Evolutionary conservation across 2,329 filamentous ascomycete genomes (phyloP).

Genomic region (Tolypocladium album): DNA sequence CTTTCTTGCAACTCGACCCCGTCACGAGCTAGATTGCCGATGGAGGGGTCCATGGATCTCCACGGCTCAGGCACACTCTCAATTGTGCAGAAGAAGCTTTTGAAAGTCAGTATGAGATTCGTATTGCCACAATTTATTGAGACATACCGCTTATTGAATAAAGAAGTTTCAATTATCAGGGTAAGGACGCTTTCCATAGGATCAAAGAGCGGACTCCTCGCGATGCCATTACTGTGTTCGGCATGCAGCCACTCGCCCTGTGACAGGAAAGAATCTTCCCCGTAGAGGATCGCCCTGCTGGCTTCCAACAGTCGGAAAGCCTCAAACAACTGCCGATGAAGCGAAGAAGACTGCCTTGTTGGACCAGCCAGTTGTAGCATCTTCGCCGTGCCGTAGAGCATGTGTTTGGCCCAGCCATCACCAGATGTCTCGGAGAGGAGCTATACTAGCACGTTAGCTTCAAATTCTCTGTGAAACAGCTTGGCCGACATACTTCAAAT

Average conservation of each 20-base stretch:
- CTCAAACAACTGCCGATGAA: constrained; percentile 7
- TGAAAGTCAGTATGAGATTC: too few relatives aligned
- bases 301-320: constrained; percentile 12
- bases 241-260: constrained; percentile 1
- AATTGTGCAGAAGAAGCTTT: constrained; percentile 10
- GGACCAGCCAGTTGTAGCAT: constrained; percentile 8
- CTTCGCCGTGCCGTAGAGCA: constrained; percentile 13
- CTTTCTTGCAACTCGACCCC: constrained; percentile 4
- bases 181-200: not conserved
- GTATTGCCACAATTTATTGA: too few relatives aligned
- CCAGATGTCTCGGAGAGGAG: constrained; percentile 13
- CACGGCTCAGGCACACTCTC: constrained; percentile 2
- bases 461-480: not conserved
- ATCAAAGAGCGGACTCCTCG: not conserved
- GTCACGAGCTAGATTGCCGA: constrained; percentile 2
- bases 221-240: not conserved
- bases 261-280: constrained; percentile 10
- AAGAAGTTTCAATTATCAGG: constrained; percentile 7
- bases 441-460: constrained; percentile 4
- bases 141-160: constrained; percentile 10
- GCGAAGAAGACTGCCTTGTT: not conserved
- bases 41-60: not conserved
- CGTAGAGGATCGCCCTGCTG: constrained; percentile 13
- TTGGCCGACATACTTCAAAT: constrained; percentile 12
- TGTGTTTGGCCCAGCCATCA: constrained; percentile 15